Percentiles rank a stretch among this genome's conserved stretches.
Conservation (phyloP, 2,329 filamentous ascomycete genomes). For the Fusarium phyllophilum region DNA sequence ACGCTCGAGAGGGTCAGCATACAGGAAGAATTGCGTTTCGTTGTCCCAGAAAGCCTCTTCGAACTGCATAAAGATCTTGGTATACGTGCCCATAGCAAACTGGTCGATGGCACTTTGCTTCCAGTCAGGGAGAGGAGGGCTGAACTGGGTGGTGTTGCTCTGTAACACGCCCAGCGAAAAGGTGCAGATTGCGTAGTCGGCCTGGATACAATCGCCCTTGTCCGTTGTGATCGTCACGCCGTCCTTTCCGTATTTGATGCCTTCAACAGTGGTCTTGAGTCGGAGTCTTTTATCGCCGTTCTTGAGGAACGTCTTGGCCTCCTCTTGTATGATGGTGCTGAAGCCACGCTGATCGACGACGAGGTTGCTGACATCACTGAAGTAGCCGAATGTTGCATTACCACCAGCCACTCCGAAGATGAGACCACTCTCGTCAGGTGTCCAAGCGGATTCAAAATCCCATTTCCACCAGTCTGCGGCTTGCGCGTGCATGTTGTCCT, state of each 20-base stretch:
- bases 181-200: conserved; percentile 72
- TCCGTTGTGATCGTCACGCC: conserved; percentile 64
- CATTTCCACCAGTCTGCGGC: conserved; percentile 66
- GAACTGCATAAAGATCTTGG: conserved; percentile 78
- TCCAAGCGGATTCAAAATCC: conserved; percentile 68
- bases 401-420: conserved; percentile 65
- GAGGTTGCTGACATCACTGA: conserved; percentile 69
- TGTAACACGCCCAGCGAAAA: conserved; percentile 77
- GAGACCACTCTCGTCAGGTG: conserved; percentile 66
- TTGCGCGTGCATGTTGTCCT: conserved; percentile 60
- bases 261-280: conserved; percentile 66
- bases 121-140: conserved; percentile 69
- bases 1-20: conserved; percentile 54
- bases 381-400: conserved; percentile 72
- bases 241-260: conserved; percentile 61
- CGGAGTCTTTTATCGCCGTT: conserved; percentile 65
- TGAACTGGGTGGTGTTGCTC: conserved; percentile 66
- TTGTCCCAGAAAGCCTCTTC: conserved; percentile 71
- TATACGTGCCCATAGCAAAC: conserved; percentile 77
- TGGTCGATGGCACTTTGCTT: conserved; percentile 71
- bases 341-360: conserved; percentile 71
- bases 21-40: conserved; percentile 57
- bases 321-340: conserved; percentile 64
- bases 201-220: conserved; percentile 65
- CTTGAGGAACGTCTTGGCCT: conserved; percentile 67